Evolutionary conservation across 257 asterid genomes (phyloP).

Genomic region (Forsythia viridissima): DNA sequence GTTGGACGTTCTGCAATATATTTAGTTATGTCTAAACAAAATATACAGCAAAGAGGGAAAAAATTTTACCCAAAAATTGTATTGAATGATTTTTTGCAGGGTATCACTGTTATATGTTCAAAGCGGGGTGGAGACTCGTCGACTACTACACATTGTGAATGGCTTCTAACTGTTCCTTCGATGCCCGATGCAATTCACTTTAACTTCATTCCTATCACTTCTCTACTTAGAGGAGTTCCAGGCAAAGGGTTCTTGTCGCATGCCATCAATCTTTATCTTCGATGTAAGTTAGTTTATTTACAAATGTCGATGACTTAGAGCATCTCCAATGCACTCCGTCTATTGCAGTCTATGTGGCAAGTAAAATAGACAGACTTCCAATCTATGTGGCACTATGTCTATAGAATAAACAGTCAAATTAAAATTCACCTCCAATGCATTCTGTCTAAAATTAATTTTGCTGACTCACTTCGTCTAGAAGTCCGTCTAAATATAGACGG

Average conservation of each 20-base stretch:
- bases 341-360: too few relatives aligned
- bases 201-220: conserved; percentile 80
- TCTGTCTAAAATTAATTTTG: too few relatives aligned
- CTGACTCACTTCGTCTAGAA: too few relatives aligned
- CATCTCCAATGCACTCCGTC: too few relatives aligned
- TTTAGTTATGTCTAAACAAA: background rate
- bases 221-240: conserved; percentile 73
- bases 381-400: too few relatives aligned
- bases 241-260: conserved; percentile 92
- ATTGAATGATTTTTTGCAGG: conserved; percentile 37
- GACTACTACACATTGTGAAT: conserved; percentile 61
- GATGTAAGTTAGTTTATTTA: conserved; percentile 49
- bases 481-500: too few relatives aligned
- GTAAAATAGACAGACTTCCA: too few relatives aligned
- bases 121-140: conserved; percentile 78
- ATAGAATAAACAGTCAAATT: too few relatives aligned
- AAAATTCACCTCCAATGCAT: too few relatives aligned
- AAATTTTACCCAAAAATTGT: background rate
- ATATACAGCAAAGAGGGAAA: background rate
- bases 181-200: conserved; percentile 74
- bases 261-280: conserved; percentile 89
- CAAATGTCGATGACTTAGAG: too few relatives aligned
- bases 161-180: conserved; percentile 78
- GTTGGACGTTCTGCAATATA: conserved; percentile 22
- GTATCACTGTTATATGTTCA: conserved; percentile 75